Base-by-base conservation (phyloP, 2,329 filamentous ascomycete genomes). In the Trichoderma endophyticum region DNA sequence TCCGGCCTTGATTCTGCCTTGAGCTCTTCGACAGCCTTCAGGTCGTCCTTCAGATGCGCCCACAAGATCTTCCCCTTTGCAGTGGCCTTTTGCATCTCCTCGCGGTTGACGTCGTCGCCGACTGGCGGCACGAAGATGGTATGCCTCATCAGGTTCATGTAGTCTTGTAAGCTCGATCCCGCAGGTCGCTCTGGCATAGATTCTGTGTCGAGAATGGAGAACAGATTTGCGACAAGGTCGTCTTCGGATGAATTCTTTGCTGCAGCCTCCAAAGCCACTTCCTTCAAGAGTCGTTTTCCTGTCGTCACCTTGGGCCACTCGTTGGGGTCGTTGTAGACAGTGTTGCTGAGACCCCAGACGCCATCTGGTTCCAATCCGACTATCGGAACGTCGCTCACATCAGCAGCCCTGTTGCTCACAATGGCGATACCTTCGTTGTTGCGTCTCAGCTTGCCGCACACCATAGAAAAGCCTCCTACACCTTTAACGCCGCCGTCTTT, bases 401-500 rank as follows among this genome's bases (percentile, higher is more conserved):
- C 80, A 54, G 84, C 87, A 51, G 84, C 86, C 34, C 89, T 85
- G 77, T 92, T 92, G 62, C 88, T 90, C 64, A 92, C 84, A 67
- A 92, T 87, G 8, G 88, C 89, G 12, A 91, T 80, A 0, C 86
- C 86, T 72, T 87, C 82, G 26, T 86, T 77, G 9, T 82, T 83
- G 61, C 79, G 81, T 63, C 82, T 79, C 75, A 92, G 81, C 76
- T 89, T 90, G 9, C 88, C 89, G 73, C 89, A 91, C n/a, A 91
- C 83, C 77, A 92, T 85, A 28, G 88, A 90, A 77, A 92, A 92
- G 0, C 90, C 90, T 7, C 90, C 90, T 18, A 91, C 88, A 64
- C 88, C 89, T 76, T 87, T 87, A 26, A 90, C 85, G 11, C 87
- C 80, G 26, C 83, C 83, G 32, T 85, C 84, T 54, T 84, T 82